These are phyloP conservation scores for Rhynchosporium agropyri DNA, from an alignment of 2,329 filamentous ascomycete species.

Conservation along the genomic window DNA sequence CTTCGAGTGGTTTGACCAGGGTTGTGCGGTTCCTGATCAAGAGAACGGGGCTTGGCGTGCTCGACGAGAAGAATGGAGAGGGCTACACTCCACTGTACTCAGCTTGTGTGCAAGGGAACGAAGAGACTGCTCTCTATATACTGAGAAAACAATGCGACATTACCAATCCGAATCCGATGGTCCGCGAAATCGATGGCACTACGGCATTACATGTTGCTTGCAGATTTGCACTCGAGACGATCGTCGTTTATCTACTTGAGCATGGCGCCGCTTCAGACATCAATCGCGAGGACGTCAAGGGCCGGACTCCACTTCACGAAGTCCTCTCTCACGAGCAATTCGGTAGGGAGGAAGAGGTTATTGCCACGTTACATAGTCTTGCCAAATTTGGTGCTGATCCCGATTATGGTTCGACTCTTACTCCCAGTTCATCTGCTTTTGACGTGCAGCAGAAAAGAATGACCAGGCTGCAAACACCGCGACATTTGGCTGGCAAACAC, in stretches of 20 bases:
- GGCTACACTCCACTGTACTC: conserved; percentile 12
- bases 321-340: conserved; percentile 22
- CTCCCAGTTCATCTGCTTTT: not conserved
- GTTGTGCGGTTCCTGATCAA: not conserved
- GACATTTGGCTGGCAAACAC: conserved; percentile 4
- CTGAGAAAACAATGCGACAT: not conserved
- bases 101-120: conserved; percentile 12
- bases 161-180: conserved; percentile 6
- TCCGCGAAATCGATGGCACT: not conserved
- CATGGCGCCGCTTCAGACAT: not conserved
- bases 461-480: not conserved
- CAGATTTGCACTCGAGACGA: conserved; percentile 6
- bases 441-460: not conserved
- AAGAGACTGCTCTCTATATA: not conserved
- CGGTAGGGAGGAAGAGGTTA: not conserved
- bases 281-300: conserved; percentile 6
- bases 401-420: not conserved
- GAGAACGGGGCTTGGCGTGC: not conserved
- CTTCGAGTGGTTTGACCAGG: conserved; percentile 4
- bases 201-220: conserved; percentile 17
- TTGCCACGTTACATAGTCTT: conserved; percentile 8
- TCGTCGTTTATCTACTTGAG: not conserved
- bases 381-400: conserved; percentile 14
- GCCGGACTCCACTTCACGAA: conserved; percentile 16
- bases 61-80: conserved; percentile 3